phyloP scores from a whole-genome alignment of 2,329 filamentous ascomycete species.

The Sporothrix mexicana region DNA sequence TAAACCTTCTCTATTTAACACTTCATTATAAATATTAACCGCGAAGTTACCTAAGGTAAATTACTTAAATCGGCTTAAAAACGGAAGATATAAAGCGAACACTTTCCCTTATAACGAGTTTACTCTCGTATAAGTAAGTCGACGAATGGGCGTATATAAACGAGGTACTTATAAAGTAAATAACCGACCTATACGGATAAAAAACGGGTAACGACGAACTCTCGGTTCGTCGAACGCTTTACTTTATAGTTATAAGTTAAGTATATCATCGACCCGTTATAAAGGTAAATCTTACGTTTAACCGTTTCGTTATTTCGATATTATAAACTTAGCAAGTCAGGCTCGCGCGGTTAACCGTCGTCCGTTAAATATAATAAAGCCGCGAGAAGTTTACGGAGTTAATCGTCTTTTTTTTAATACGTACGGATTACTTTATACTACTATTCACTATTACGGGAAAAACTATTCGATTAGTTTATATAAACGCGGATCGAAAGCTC shows the following conservation, averaged over 20 bases:
- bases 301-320: background rate
- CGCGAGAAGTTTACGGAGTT: background rate
- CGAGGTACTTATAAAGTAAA: background rate
- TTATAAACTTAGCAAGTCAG: background rate
- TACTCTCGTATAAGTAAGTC: conserved; percentile 2
- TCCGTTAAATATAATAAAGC: background rate
- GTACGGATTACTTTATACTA: background rate
- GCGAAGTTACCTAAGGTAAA: background rate
- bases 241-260: background rate
- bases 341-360: background rate
- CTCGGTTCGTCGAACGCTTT: background rate
- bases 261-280: background rate
- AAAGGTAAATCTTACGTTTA: background rate
- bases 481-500: background rate
- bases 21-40: background rate
- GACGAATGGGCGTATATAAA: background rate
- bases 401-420: background rate
- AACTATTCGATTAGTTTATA: background rate
- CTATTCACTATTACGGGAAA: background rate
- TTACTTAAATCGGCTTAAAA: background rate
- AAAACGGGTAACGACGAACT: background rate
- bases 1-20: background rate
- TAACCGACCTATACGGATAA: background rate
- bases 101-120: background rate
- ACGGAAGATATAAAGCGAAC: background rate